Evolutionary conservation across 768 basidiomycete genomes (phyloP), one percentile per base, ranked within the genome.

Genomic region (Tricholoma furcatifolium): DNA sequence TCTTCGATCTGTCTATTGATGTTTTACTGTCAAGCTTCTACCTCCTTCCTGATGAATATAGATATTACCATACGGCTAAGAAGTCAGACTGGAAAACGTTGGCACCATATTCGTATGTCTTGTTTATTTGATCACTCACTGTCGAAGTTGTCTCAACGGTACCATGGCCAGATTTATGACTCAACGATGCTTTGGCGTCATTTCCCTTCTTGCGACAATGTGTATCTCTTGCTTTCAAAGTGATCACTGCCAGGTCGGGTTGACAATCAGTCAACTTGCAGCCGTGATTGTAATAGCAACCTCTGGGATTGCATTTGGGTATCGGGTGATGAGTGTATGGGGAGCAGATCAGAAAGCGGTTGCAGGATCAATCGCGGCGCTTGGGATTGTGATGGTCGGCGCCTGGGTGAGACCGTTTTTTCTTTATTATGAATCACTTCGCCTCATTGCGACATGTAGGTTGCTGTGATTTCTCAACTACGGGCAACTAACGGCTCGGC

Each of bases 1-100:
- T 38, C n/a, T 14, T 17, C 8, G 9, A 14, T n/a, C 10, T 51
- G 7, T 27, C 27, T 27, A 27, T 21, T 31, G 23, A 18, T 7
- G 15, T 12, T 38, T 11, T 39, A 12, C 15, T n/a, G 2, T 10
- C 10, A 18, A 56, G 55, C 31, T 44, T 56, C 47, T 50, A 56
- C 17, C 55, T 56, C 11, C 55, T 56, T n/a, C 55, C 55, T 8
- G 47, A 56, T 36, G 56, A 58, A 34, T 58, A 54, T n/a, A 54
- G 38, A 8, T 51, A 47, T 30, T 58, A 58, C 27, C 36, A 43
- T 9, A 47, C 17, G 12, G 40, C 56, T 6, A 54, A 54, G 17
- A 51, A 46, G 43, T 32, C 36, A 2, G 56, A 50, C 42, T 58
- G 56, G 56, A 50, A 27, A 27, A 58, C 44, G 3, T 17, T 58